These are phyloP conservation scores for Penicillium lagena DNA, from an alignment of 495 filamentous ascomycete species.

Conservation along the genomic window DNA sequence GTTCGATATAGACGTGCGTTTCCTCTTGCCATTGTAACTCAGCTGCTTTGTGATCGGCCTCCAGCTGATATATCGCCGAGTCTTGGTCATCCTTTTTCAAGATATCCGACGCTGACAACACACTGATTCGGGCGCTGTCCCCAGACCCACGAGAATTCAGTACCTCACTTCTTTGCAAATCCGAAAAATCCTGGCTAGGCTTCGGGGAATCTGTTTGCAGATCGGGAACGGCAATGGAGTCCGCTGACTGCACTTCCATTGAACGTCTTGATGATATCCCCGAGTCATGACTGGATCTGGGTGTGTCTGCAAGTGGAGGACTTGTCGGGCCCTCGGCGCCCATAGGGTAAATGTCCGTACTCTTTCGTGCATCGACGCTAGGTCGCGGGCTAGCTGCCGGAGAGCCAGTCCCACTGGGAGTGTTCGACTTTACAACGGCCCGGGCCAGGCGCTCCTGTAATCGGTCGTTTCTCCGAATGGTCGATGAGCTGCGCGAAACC, in stretches of 20 bases:
- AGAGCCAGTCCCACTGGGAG: constrained; percentile 23
- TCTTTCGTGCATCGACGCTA: constrained; percentile 29
- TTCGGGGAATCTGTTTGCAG: constrained; percentile 2
- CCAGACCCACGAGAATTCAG: constrained; percentile 3
- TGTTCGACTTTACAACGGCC: constrained; percentile 46
- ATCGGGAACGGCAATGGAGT: constrained; percentile 7
- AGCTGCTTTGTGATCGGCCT: constrained; percentile 51
- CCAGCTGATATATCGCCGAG: constrained; percentile 40
- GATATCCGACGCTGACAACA: constrained; percentile 10
- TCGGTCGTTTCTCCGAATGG: constrained; percentile 59
- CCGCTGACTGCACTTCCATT: constrained; percentile 17
- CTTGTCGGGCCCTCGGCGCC: constrained; percentile 5
- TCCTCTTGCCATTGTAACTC: constrained; percentile 71
- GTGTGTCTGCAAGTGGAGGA: constrained; percentile 8
- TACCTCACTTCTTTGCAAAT: constrained; percentile 1
- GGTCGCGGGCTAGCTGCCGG: constrained; percentile 29
- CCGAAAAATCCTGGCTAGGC: constrained; percentile 3
- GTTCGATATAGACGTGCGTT: constrained; percentile 73
- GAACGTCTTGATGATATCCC: constrained; percentile 23
- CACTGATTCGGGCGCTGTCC: constrained; percentile 9
- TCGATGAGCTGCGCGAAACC: constrained; percentile 47
- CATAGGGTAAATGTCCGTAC: constrained; percentile 30
- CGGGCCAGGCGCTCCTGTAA: constrained; percentile 81
- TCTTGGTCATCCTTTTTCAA: constrained; percentile 15
- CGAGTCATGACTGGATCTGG: constrained; percentile 29